These are phyloP conservation scores for Oryza rufipogon DNA, from an alignment of 176 grass and related monocot species.

Conservation along the genomic window DNA sequence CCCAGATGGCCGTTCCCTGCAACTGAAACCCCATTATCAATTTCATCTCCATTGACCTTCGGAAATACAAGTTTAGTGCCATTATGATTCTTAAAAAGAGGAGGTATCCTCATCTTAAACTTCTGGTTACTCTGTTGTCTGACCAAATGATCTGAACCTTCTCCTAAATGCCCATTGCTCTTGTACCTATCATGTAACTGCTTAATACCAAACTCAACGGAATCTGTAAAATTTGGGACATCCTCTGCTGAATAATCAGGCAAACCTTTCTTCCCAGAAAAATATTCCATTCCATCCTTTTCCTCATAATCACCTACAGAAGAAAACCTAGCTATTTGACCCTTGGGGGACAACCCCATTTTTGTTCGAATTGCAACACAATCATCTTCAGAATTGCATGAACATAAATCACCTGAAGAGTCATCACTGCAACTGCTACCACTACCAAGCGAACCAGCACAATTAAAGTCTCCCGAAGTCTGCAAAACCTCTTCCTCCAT, in stretches of 20 bases:
- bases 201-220: slow-evolving; percentile 35
- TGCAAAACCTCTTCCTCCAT: slow-evolving; percentile 84
- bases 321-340: slow-evolving; percentile 39
- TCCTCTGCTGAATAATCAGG: slow-evolving; percentile 36
- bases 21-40: slow-evolving; percentile 42
- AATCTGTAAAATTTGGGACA: slow-evolving; percentile 32
- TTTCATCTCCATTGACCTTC: slow-evolving; percentile 37
- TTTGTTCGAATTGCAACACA: slow-evolving; percentile 44
- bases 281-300: slow-evolving; percentile 38
- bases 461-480: slow-evolving; percentile 57
- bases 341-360: slow-evolving; percentile 49
- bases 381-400: slow-evolving; percentile 83
- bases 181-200: slow-evolving; percentile 42
- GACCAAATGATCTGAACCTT: slow-evolving; percentile 40
- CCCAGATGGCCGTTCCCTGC: slow-evolving; percentile 39
- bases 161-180: slow-evolving; percentile 37
- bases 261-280: slow-evolving; percentile 29
- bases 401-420: slow-evolving; percentile 75
- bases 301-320: slow-evolving; percentile 49
- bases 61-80: slow-evolving; percentile 36
- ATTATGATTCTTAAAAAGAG: slow-evolving; percentile 61
- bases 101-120: slow-evolving; percentile 56
- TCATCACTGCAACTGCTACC: slow-evolving; percentile 74
- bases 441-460: slow-evolving; percentile 56
- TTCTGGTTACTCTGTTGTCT: slow-evolving; percentile 53